Evolutionary conservation across 1,139 yeast genomes (phyloP).

Genomic region (Candida freyschussii): DNA sequence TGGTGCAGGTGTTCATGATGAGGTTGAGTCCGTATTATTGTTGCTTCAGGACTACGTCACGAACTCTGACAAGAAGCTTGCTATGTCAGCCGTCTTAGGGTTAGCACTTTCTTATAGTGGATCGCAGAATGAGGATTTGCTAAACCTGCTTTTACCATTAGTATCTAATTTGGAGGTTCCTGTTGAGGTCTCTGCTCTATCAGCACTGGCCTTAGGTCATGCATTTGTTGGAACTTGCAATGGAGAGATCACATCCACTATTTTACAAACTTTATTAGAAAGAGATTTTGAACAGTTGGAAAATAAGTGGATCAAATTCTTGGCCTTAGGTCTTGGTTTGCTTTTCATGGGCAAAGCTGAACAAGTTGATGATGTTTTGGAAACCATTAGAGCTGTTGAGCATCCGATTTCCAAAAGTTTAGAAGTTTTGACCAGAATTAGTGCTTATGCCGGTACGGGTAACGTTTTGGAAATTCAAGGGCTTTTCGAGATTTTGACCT

Average conservation of each 20-base stretch:
- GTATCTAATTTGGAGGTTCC: conserved; percentile 75
- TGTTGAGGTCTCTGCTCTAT: conserved; percentile 76
- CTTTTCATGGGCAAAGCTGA: conserved; percentile 93
- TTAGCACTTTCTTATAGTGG: conserved; percentile 96
- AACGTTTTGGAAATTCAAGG: conserved; percentile 94
- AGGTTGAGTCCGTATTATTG: conserved; percentile 88
- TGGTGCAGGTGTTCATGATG: conserved; percentile 94
- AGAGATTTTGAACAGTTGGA: conserved; percentile 73
- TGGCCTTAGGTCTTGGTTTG: conserved; percentile 89
- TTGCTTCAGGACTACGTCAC: conserved; percentile 77
- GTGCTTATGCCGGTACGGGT: conserved; percentile 98
- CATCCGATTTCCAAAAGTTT: conserved; percentile 90
- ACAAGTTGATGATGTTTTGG: conserved; percentile 91
- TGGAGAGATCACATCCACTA: conserved; percentile 88
- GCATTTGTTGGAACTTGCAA: conserved; percentile 94
- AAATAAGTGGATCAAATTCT: conserved; percentile 82
- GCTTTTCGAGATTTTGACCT: conserved; percentile 81
- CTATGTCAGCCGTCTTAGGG: conserved; percentile 83
- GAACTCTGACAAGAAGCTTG: conserved; percentile 47
- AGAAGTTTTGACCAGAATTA: conserved; percentile 84
- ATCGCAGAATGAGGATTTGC: conserved; percentile 78
- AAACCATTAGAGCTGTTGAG: conserved; percentile 91
- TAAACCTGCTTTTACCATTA: conserved; percentile 74
- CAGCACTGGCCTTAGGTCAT: conserved; percentile 91
- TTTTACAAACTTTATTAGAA: conserved; percentile 85